phyloP scores from a whole-genome alignment of 2,329 filamentous ascomycete genomes.

The Cercospora sp. region DNA sequence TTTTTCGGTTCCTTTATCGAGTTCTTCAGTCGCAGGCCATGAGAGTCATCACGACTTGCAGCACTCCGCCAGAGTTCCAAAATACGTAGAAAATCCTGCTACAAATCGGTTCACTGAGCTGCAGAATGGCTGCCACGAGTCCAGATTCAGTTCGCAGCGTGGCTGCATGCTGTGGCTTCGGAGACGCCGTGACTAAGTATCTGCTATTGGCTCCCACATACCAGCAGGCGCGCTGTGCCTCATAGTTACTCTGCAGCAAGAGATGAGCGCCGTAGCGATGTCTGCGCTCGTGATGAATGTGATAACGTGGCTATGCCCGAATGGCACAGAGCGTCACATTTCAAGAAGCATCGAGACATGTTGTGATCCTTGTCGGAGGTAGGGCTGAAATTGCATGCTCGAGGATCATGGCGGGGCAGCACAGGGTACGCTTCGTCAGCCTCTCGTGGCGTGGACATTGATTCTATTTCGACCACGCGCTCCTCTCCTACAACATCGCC shows the following conservation, averaged over 20 bases:
- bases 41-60: background rate
- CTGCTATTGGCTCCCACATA: background rate
- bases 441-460: background rate
- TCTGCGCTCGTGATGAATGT: background rate
- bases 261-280: background rate
- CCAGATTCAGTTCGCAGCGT: background rate
- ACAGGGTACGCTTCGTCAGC: background rate
- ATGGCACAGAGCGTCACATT: background rate
- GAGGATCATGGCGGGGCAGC: conserved; percentile 3
- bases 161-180: conserved; percentile 4
- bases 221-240: background rate
- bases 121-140: background rate
- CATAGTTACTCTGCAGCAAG: background rate
- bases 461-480: background rate
- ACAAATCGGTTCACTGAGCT: background rate
- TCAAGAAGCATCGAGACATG: background rate
- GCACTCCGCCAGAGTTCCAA: background rate
- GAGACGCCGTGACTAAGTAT: background rate
- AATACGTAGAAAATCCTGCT: no score
- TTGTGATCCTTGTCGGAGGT: background rate
- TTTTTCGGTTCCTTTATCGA: background rate
- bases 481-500: background rate
- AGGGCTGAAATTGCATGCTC: background rate
- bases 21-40: background rate
- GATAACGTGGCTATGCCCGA: background rate